These are phyloP conservation scores for Arxiozyma bovina DNA, from an alignment of 1,139 yeast genomes.

Conservation along the genomic window DNA sequence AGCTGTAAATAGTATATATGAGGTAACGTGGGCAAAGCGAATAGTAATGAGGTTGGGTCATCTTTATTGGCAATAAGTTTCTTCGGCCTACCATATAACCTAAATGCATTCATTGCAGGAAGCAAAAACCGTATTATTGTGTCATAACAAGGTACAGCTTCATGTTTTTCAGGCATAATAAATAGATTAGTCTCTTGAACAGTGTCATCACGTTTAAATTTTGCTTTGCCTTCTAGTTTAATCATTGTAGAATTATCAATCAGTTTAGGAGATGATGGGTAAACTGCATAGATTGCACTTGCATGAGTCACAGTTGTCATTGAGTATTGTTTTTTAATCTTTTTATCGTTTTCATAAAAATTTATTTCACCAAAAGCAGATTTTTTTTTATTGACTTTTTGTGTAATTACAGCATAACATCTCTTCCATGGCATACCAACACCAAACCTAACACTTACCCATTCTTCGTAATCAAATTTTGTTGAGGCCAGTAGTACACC, in stretches of 20 bases:
- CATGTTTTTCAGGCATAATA: slow-evolving; percentile 90
- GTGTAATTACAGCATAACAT: slow-evolving; percentile 88
- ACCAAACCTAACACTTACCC: slow-evolving; percentile 92
- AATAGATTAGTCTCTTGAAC: slow-evolving; percentile 76
- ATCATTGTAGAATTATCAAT: slow-evolving; percentile 83
- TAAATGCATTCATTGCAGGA: slow-evolving; percentile 79
- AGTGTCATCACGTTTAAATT: slow-evolving; percentile 51
- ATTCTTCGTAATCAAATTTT: slow-evolving; percentile 80
- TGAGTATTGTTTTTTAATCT: slow-evolving; percentile 49
- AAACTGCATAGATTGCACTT: slow-evolving; percentile 77
- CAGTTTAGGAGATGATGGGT: slow-evolving; percentile 73
- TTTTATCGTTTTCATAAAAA: slow-evolving; percentile 59
- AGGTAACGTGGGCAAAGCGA: slow-evolving; percentile 89
- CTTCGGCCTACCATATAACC: slow-evolving; percentile 84
- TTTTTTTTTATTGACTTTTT: slow-evolving; percentile 42
- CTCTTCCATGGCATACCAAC: slow-evolving; percentile 98
- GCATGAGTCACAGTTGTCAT: slow-evolving; percentile 75
- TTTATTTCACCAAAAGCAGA: slow-evolving; percentile 43
- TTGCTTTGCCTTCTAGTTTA: slow-evolving; percentile 75
- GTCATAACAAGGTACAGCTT: slow-evolving; percentile 90
- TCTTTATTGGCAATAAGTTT: slow-evolving; percentile 80
- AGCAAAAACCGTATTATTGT: slow-evolving; percentile 80
- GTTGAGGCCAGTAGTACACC: slow-evolving; percentile 77
- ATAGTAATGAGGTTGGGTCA: slow-evolving; percentile 69
- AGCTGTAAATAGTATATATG: slow-evolving; percentile 70